phyloP scores from a whole-genome alignment of 371 early-diverging fungal genomes.

The Saksenaea oblongispora region DNA sequence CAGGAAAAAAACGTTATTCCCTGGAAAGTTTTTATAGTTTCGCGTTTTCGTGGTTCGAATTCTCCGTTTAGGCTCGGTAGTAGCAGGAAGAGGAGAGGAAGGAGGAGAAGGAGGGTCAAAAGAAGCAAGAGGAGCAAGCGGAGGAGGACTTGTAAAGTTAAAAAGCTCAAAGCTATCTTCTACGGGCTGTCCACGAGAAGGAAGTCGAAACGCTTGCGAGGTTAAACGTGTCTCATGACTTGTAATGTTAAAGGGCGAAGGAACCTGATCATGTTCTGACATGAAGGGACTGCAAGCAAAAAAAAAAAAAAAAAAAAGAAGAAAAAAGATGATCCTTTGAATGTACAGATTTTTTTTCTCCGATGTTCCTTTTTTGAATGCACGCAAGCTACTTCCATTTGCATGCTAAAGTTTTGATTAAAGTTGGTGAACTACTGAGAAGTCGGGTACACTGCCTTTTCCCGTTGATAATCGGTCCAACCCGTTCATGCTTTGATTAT shows the following conservation, averaged over 20 bases:
- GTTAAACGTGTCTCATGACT: not conserved
- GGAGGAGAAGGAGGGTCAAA: too few species aligned
- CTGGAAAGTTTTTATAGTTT: conserved; percentile 41
- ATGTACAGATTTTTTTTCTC: not conserved
- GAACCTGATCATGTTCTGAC: not conserved
- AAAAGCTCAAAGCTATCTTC: conserved; percentile 11
- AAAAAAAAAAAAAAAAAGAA: not conserved
- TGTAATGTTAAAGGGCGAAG: not conserved
- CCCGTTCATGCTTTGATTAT: too few species aligned
- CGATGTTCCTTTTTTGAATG: not conserved
- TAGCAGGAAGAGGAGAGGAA: not conserved
- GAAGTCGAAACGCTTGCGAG: not conserved
- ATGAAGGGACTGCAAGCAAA: not conserved
- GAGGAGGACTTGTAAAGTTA: conserved; percentile 5
- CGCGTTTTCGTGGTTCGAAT: conserved; percentile 3
- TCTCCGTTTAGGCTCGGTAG: not conserved
- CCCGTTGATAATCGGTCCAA: too few species aligned
- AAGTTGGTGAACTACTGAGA: too few species aligned
- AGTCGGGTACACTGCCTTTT: too few species aligned
- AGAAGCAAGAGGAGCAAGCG: not conserved
- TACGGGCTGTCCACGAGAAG: not conserved
- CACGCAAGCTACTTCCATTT: not conserved
- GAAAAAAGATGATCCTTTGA: not conserved
- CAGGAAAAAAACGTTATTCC: conserved; percentile 57
- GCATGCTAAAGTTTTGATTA: not conserved